phyloP scores from a whole-genome alignment of 2,329 filamentous ascomycete species.

The Dothiorella sarmentorum region DNA sequence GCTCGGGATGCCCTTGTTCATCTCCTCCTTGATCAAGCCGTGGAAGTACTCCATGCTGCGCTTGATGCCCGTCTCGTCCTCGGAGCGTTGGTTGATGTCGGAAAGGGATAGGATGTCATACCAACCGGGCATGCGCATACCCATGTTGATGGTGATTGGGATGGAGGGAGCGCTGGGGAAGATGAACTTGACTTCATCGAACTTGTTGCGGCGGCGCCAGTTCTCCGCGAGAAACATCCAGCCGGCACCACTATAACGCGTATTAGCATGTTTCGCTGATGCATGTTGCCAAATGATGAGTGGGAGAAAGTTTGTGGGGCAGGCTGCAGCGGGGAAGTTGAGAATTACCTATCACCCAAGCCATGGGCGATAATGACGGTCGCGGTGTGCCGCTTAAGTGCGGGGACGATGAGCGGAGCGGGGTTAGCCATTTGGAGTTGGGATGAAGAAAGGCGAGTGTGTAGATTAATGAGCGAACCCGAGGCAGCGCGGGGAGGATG shows the following conservation, averaged over 20 bases:
- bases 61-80: constrained; percentile 72
- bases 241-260: constrained; percentile 8
- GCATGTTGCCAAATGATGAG: no score
- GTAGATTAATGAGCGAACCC: not conserved
- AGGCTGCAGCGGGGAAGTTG: not conserved
- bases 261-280: not conserved
- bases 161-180: constrained; percentile 87
- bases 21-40: constrained; percentile 73
- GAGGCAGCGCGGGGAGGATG: not conserved
- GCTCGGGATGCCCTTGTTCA: constrained; percentile 74
- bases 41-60: constrained; percentile 73
- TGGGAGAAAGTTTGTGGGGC: no score
- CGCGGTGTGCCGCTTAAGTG: constrained; percentile 79
- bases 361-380: constrained; percentile 95
- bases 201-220: constrained; percentile 74
- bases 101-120: constrained; percentile 65
- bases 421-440: not conserved
- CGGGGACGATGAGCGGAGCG: constrained; percentile 67
- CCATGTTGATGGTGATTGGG: constrained; percentile 77
- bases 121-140: constrained; percentile 82
- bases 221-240: constrained; percentile 77
- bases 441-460: not conserved
- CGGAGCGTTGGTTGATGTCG: constrained; percentile 44
- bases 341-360: constrained; percentile 66
- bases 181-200: constrained; percentile 89